phyloP scores from a whole-genome alignment of 1,139 yeast species.

The Yamadazyma spencermartinsiae region DNA sequence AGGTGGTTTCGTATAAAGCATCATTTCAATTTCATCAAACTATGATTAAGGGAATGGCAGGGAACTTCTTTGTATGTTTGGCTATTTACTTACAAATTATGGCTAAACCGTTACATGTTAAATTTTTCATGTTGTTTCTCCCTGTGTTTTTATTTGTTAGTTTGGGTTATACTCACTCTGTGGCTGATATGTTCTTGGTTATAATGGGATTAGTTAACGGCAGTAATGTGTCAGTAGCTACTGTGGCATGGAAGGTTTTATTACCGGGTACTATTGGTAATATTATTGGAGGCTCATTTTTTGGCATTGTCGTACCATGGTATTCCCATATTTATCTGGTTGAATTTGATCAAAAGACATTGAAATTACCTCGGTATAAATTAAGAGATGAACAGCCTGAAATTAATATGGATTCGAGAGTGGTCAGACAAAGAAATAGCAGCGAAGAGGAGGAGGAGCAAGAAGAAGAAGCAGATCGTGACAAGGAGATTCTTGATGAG shows the following conservation, averaged over 20 bases:
- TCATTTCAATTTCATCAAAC: conserved; percentile 55
- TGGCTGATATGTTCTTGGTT: conserved; percentile 75
- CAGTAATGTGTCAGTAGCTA: conserved; percentile 59
- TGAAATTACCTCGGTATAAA: conserved; percentile 66
- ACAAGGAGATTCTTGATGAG: not conserved
- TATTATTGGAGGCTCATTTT: conserved; percentile 66
- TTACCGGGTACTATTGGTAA: conserved; percentile 72
- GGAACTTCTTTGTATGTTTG: conserved; percentile 72
- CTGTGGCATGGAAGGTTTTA: conserved; percentile 69
- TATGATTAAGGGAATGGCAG: conserved; percentile 65
- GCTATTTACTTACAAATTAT: conserved; percentile 75
- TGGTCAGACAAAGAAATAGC: conserved; percentile 47
- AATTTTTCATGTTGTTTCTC: conserved; percentile 58
- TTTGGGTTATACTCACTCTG: conserved; percentile 75
- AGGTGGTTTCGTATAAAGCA: conserved; percentile 49
- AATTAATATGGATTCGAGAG: conserved; percentile 72
- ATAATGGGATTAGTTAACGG: conserved; percentile 68
- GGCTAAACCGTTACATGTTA: conserved; percentile 81
- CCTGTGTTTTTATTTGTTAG: conserved; percentile 76
- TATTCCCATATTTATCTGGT: conserved; percentile 69
- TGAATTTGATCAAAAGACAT: conserved; percentile 60
- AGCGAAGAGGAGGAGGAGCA: conserved; percentile 12
- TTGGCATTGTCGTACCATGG: conserved; percentile 64
- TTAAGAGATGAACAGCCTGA: conserved; percentile 80
- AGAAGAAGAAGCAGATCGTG: not conserved